phyloP scores from a whole-genome alignment of 352 stramenopile genomes.

The Pythium aquatile region DNA sequence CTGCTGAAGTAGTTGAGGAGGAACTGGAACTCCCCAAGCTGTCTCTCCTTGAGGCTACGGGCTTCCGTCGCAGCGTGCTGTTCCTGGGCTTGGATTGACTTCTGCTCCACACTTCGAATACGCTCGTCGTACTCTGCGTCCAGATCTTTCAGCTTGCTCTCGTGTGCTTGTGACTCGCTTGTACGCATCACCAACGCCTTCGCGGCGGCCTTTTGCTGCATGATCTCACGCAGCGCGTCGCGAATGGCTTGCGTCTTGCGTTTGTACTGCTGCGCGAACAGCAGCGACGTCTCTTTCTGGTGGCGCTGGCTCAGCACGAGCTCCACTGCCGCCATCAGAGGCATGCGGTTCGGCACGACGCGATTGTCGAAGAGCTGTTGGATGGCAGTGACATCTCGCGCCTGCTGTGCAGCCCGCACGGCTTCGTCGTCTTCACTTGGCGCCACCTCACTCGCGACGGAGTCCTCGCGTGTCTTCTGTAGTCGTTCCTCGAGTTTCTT shows the following conservation, averaged over 20 bases:
- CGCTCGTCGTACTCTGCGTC: slow-evolving; percentile 43
- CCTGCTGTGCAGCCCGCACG: slow-evolving; percentile 32
- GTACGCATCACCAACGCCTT: slow-evolving; percentile 35
- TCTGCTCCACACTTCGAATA: slow-evolving; percentile 36
- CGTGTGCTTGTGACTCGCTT: slow-evolving; percentile 10
- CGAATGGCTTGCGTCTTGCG: slow-evolving; percentile 28
- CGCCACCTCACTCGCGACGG: neutral
- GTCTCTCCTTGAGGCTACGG: slow-evolving; percentile 38
- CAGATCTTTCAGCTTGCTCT: slow-evolving; percentile 26
- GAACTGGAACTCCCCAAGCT: slow-evolving; percentile 47
- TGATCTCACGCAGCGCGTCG: slow-evolving; percentile 36
- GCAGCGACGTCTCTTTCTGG: slow-evolving; percentile 41
- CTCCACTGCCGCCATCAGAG: slow-evolving; percentile 54
- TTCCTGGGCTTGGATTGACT: slow-evolving; percentile 33
- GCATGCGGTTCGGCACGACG: slow-evolving; percentile 48
- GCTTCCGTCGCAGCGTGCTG: slow-evolving; percentile 23
- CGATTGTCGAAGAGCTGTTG: slow-evolving; percentile 54
- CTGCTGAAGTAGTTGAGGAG: slow-evolving; percentile 43
- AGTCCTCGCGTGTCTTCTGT: neutral
- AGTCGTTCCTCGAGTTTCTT: slow-evolving; percentile 16
- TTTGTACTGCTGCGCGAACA: slow-evolving; percentile 34
- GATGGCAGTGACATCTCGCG: slow-evolving; percentile 46
- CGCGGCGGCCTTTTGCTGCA: slow-evolving; percentile 47
- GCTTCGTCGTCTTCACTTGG: slow-evolving; percentile 11
- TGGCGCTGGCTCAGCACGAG: slow-evolving; percentile 54